A percentile compares a stretch with the other conserved stretches of the same genome.
phyloP scores from a whole-genome alignment of 768 basidiomycete genomes.

The Mycena crocata region DNA sequence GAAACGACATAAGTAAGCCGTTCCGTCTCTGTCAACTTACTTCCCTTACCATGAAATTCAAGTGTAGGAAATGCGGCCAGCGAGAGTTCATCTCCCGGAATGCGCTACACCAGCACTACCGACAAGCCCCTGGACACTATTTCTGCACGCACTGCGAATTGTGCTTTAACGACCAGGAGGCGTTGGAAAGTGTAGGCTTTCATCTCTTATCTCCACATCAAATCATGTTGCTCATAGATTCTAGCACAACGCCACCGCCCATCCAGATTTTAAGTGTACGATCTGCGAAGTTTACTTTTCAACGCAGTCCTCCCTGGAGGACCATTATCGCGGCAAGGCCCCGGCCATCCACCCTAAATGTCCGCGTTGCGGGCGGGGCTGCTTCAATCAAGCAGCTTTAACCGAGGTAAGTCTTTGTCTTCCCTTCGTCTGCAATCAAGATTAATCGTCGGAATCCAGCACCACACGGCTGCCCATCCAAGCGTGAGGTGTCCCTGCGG shows the following conservation, averaged over 20 bases:
- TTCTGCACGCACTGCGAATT: conserved; percentile 1
- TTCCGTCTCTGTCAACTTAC: background rate
- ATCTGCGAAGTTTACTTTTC: conserved; percentile 33
- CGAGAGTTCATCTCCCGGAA: background rate
- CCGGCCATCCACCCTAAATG: conserved; percentile 57
- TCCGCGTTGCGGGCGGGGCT: conserved; percentile 56
- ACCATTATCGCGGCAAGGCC: conserved; percentile 58
- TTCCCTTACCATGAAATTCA: background rate
- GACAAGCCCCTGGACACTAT: background rate
- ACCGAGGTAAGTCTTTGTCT: no score
- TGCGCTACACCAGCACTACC: background rate
- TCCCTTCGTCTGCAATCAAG: no score
- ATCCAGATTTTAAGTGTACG: background rate
- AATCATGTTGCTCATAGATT: no score
- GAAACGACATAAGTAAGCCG: conserved; percentile 18
- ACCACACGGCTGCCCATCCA: conserved; percentile 8
- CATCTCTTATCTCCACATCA: background rate
- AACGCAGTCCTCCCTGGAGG: conserved; percentile 52
- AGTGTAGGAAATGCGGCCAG: background rate
- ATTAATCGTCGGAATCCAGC: conserved; percentile 6
- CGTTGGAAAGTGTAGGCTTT: background rate
- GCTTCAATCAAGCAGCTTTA: conserved; percentile 40
- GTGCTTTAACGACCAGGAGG: background rate
- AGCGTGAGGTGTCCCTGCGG: background rate
- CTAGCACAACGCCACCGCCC: conserved; percentile 1